Evolutionary conservation across 2,329 filamentous ascomycete genomes (phyloP), one percentile per base, ranked within the genome.

Genomic region (Arachnomyces sp.): DNA sequence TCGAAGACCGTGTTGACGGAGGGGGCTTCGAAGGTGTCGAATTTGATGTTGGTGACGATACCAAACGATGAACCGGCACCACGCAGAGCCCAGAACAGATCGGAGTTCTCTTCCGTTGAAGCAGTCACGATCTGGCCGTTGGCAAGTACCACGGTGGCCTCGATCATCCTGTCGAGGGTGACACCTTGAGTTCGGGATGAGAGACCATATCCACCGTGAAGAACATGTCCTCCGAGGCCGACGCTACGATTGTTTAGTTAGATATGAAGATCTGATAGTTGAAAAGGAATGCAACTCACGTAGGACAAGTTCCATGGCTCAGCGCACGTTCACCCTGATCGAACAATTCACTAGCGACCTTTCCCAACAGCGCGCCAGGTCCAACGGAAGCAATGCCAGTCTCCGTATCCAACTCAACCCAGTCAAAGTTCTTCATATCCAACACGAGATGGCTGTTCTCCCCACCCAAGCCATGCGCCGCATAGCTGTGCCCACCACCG

Each of bases 51-150:
- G 1, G 65, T 71, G n/a, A 74, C 65, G 34, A 75, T 63, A 28
- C 72, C 72, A 44, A 76, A 74, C 51, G 73, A 74, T 40, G 73
- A 67, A 2, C 71, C 72, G 4, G 71, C 72, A 3, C 72, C 72
- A 37, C 58, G 57, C 45, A 76, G 60, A 1, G 57, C 72, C 71
- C 71, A 76, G 49, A 63, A 74, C 2, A 76, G 58, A 18, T 75
- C 70, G 0, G 65, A 61, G 29, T 53, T 49, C 17, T 43, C 36
- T 18, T 30, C 39, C n/a, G 60, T 51, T 13, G 67, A 54, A 0
- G 67, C 56, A 2, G 58, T 64, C 7, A 54, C 30, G 28, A 61
- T 29, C 8, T 51, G 55, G 8, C 72, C 71, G 43, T 70, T 55
- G 7, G 70, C 66, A 0, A 73, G 57, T 0, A 74, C 68, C 1